Base-by-base conservation (phyloP, 805 yeast species). In the Lipomyces starkeyi region DNA sequence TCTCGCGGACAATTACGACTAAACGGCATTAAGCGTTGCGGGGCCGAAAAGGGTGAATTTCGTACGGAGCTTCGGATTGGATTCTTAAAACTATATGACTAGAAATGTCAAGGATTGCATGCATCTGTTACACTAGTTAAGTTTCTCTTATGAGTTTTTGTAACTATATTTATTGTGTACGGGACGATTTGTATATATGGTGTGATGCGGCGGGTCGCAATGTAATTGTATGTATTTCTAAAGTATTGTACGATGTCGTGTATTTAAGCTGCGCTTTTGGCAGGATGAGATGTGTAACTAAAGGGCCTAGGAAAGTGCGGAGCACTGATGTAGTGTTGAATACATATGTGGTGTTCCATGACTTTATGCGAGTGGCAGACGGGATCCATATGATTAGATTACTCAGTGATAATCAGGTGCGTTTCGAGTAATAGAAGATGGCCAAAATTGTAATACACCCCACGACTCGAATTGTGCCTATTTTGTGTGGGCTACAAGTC, bases 1-100 rank as follows among this genome's bases (percentile, higher is more conserved):
- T 72, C 82, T 91, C 70, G 82, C 85, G 61, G 87, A 85, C 35
- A 67, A 69, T 56, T 69, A 63, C 61, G 71, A 66, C 11, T 68
- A 37, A 57, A 5, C 43, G 54, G 8, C 27, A 37, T 13, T 9
- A 37, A 14, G 17, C 17, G 43, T n/a, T 43, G 49, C n/a, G 9
- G 8, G 20, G 20, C 22, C 22, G 14, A 17, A 43, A 43, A 5
- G 22, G 5, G 49, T 6, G 22, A 43, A 17, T 43, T 17, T 43
- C 20, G 14, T n/a, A 43, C 5, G 49, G 49, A n/a, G 49, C 49
- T 43, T 43, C 22, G 20, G 20, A 43, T n/a, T 43, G 49, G 49
- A 43, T 43, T 43, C 49, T 43, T 17, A 5, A 43, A n/a, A 17
- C 9, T 43, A 43, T 43, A 43, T 22, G 49, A n/a, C 20, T 43